Evolutionary conservation across 345 rosid genomes (phyloP).

Genomic region (Eucalyptus sp.): DNA sequence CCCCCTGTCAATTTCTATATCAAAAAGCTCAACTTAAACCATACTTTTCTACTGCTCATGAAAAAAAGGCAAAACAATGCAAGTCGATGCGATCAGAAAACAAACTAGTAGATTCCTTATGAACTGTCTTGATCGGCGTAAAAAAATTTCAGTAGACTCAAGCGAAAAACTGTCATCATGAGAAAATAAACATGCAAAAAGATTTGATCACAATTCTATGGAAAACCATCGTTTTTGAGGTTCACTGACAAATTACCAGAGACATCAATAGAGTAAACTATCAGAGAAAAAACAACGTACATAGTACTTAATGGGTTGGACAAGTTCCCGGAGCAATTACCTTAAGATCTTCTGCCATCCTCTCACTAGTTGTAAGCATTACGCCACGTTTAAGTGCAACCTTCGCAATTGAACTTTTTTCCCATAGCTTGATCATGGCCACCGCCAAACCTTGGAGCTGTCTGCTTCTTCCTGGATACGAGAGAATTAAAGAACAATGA

Average conservation of each 20-base stretch:
- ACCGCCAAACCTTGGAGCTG: conserved; percentile 87
- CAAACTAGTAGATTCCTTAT: neutral
- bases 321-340: conserved; percentile 14
- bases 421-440: conserved; percentile 84
- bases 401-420: conserved; percentile 72
- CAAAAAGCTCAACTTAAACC: neutral
- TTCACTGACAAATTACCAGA: neutral
- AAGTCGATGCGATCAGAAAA: neutral
- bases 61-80: neutral
- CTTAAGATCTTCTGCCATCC: conserved; percentile 98
- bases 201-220: neutral
- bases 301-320: neutral
- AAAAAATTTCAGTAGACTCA: neutral
- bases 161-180: neutral
- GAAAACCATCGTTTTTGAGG: neutral
- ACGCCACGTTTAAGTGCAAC: conserved; percentile 90
- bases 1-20: conserved; percentile 29
- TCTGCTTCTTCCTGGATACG: conserved; percentile 72
- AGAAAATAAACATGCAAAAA: neutral
- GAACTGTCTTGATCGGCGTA: neutral
- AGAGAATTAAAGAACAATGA: neutral
- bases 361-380: conserved; percentile 84
- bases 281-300: neutral
- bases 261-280: neutral
- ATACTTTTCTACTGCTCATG: neutral